Evolutionary conservation across 345 rosid genomes (phyloP), one percentile per base, ranked within the genome.

Genomic region (Linum lewisii): DNA sequence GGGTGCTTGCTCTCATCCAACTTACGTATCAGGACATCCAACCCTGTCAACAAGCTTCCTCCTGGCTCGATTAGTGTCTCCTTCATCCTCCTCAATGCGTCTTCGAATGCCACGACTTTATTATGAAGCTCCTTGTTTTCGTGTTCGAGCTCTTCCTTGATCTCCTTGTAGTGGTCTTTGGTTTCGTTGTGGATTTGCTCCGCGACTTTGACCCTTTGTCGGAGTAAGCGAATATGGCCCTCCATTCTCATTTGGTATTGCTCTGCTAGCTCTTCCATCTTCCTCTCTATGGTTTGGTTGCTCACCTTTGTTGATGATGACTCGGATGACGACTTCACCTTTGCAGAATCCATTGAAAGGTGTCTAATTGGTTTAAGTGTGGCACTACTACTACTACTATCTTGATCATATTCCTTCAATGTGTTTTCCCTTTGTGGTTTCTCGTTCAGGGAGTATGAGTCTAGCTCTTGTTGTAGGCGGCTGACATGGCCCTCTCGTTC

Each of bases 181-280:
- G 77, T 87, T 61, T 85, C 95, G 8, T 57, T 44, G 57, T 85
- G 94, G 38, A 83, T 70, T 16, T 84, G 89, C 72, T 90, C 95
- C 7, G 89, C 78, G 29, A 85, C 94, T 25, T 67, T 74, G 66
- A 87, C 84, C 55, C 96, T 82, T 32, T 72, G 87, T 62, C 66
- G 59, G 55, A 91, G 61, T 25, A 88, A 55, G 10, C 90, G 82
- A 18, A 87, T 77, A 24, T 78, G 82, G 66, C 85, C 85, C 62
- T 87, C 95, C 19, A 78, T 65, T 64, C 73, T 79, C 84, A 69
- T 79, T 13, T 75, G 62, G 69, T 79, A 86, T 62, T 75, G 84
- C 4, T 69, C 87, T 0, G 90, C 86, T 23, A 82, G 61, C 49
- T 82, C 92, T 49, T 82, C 87, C 71, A 88, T 78, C 72, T 80